Conservation (phyloP, 2,329 filamentous ascomycete genomes). For the Madurella mycetomatis region DNA sequence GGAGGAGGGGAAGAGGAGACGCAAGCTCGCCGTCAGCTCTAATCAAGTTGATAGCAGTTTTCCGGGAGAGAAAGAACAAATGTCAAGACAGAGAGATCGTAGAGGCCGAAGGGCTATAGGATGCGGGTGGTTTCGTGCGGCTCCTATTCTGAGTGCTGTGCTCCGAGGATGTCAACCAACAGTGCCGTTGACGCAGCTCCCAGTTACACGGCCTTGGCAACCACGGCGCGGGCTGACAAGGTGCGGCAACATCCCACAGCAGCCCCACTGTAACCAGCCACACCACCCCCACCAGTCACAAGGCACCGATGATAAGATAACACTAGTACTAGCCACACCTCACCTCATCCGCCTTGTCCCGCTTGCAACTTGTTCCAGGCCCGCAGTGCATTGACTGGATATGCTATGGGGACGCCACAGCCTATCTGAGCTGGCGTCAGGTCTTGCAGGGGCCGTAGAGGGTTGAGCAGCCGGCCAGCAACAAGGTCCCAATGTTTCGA, state of each 20-base stretch:
- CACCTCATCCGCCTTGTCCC: background rate
- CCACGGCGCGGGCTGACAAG: constrained; percentile 10
- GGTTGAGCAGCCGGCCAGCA: background rate
- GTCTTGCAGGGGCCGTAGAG: constrained; percentile 1
- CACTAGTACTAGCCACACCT: background rate
- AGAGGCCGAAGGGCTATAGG: background rate
- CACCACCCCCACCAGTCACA: background rate
- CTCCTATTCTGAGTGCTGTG: background rate
- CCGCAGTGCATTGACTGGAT: background rate
- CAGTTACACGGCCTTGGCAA: constrained; percentile 11
- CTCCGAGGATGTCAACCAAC: constrained; percentile 9
- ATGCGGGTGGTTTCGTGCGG: background rate
- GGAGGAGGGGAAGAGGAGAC: background rate
- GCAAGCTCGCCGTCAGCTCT: background rate
- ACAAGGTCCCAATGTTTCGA: constrained; percentile 8
- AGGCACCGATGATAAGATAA: background rate
- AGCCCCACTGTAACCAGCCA: constrained; percentile 7
- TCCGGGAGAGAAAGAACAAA: too few relatives aligned
- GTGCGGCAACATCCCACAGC: background rate
- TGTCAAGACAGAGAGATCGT: background rate
- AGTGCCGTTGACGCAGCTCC: constrained; percentile 19
- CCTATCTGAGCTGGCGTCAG: constrained; percentile 9
- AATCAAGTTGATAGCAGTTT: too few relatives aligned
- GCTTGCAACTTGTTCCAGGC: background rate
- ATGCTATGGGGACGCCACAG: background rate